Percentiles rank a stretch among this genome's conserved stretches.
Evolutionary conservation across 2,329 filamentous ascomycete species (phyloP).

Genomic region (Trichoderma aggressivum): DNA sequence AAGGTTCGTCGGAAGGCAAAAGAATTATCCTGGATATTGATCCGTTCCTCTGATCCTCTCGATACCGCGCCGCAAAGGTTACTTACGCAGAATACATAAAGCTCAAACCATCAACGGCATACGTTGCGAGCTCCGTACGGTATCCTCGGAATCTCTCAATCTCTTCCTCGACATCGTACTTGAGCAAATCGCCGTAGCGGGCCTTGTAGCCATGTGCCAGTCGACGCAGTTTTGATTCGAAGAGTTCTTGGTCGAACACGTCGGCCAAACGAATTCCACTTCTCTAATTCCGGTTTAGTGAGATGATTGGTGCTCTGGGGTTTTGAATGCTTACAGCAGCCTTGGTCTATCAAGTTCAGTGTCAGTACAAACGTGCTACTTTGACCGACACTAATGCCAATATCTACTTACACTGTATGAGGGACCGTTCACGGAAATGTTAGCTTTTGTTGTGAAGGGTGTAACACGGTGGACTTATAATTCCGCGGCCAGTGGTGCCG

Average conservation of each 20-base stretch:
- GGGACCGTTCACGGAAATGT: neutral
- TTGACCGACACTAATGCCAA: neutral
- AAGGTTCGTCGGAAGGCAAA: neutral
- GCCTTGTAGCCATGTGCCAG: slow-evolving; percentile 60
- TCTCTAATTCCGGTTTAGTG: neutral
- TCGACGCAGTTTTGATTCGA: slow-evolving; percentile 62
- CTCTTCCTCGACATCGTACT: slow-evolving; percentile 68
- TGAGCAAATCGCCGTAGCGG: slow-evolving; percentile 62
- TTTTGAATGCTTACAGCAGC: neutral
- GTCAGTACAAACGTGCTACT: neutral
- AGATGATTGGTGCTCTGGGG: neutral
- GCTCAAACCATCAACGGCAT: neutral
- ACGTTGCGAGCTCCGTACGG: neutral
- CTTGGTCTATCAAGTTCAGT: neutral
- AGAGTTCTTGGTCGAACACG: slow-evolving; percentile 62
- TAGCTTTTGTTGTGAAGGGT: neutral
- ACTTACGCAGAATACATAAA: neutral
- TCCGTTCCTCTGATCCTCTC: neutral
- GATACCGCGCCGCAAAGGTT: neutral
- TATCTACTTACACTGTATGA: neutral
- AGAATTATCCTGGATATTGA: neutral
- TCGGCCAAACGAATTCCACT: slow-evolving; percentile 57
- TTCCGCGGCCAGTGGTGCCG: neutral
- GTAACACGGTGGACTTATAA: neutral
- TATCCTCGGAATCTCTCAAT: slow-evolving; percentile 54